These are phyloP conservation scores for Halophytophthora batemanensis DNA, from an alignment of 352 stramenopile species.

Conservation along the genomic window DNA sequence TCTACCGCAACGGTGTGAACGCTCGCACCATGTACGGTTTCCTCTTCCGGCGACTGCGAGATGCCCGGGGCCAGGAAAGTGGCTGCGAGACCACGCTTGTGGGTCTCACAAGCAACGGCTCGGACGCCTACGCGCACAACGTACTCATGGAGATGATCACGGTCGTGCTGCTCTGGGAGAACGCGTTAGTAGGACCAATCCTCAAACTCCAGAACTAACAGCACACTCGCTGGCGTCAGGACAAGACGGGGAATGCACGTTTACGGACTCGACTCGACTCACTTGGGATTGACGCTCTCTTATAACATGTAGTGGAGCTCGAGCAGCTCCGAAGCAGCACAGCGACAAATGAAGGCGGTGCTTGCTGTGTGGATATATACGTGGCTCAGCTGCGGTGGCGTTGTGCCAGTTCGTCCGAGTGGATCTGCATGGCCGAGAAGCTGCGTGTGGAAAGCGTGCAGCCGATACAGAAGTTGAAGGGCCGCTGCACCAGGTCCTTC, in stretches of 20 bases:
- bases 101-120: constrained; percentile 27
- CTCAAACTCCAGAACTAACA: constrained; percentile 3
- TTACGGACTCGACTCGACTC: too few species aligned
- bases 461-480: constrained; percentile 36
- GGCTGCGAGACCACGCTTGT: constrained; percentile 24
- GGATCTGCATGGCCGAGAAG: constrained; percentile 21
- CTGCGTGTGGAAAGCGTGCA: constrained; percentile 32
- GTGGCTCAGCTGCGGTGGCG: neutral
- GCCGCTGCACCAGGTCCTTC: constrained; percentile 11
- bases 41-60: constrained; percentile 8
- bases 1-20: constrained; percentile 13
- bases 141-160: constrained; percentile 37
- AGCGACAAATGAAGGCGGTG: too few species aligned
- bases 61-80: constrained; percentile 1
- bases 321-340: too few species aligned
- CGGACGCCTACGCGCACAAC: constrained; percentile 23
- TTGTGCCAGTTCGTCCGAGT: constrained; percentile 31
- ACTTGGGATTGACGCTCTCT: too few species aligned
- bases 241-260: too few species aligned
- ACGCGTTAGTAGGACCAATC: constrained; percentile 18
- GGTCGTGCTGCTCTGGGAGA: constrained; percentile 31
- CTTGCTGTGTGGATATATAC: neutral
- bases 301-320: too few species aligned
- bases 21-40: constrained; percentile 31
- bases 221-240: too few species aligned